phyloP scores from a whole-genome alignment of 2,329 filamentous ascomycete species.

The Stromatinia cepivora region DNA sequence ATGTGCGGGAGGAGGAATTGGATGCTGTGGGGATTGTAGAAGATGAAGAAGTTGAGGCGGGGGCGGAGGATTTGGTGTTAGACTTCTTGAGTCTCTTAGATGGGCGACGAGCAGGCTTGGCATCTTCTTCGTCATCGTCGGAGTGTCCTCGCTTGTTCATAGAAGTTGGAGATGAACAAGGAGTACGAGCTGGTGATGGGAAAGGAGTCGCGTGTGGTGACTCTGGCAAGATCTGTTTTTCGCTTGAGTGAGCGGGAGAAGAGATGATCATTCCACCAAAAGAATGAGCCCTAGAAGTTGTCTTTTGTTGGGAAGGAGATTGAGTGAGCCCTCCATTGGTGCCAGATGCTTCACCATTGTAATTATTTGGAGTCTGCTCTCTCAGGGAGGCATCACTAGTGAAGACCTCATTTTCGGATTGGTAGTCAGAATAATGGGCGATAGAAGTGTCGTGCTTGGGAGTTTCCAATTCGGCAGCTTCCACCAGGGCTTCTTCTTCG shows the following conservation, averaged over 20 bases:
- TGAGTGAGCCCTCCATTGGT: neutral
- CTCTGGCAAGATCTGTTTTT: neutral
- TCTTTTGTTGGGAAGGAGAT: neutral
- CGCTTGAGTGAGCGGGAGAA: neutral
- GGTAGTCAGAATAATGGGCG: too few species aligned
- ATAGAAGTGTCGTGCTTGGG: neutral
- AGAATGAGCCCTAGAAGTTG: neutral
- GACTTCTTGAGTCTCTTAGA: neutral
- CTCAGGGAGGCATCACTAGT: neutral
- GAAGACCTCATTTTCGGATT: too few species aligned
- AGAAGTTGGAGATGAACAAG: neutral
- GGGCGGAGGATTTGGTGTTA: neutral
- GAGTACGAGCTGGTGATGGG: neutral
- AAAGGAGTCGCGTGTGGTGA: neutral
- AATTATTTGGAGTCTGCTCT: neutral
- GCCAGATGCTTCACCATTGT: constrained; percentile 4
- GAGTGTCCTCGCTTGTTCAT: constrained; percentile 4
- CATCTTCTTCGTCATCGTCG: neutral
- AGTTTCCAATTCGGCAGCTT: neutral
- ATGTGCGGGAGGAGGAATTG: too few species aligned
- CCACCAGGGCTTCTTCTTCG: neutral
- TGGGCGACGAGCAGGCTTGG: neutral
- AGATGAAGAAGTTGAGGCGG: neutral
- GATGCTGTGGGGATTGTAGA: neutral
- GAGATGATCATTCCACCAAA: neutral